These are phyloP conservation scores for Porogramme epimiltina DNA, from an alignment of 1,284 basidiomycete genomes.

Conservation along the genomic window DNA sequence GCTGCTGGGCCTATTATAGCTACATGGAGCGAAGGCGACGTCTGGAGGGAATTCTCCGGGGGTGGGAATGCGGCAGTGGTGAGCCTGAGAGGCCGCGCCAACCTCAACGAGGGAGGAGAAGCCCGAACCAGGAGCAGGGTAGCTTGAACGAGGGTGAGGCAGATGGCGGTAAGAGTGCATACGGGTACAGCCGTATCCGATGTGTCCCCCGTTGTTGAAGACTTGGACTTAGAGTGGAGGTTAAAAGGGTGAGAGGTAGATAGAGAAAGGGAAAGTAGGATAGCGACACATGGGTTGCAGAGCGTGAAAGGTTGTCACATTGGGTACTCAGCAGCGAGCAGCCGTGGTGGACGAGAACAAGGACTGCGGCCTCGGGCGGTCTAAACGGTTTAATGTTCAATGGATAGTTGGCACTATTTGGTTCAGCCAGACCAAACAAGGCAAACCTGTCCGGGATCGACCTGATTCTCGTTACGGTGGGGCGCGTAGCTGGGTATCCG, in stretches of 20 bases:
- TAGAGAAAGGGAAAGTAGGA: slow-evolving; percentile 6
- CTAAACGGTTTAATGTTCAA: too few relatives aligned
- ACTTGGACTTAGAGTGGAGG: slow-evolving; percentile 6
- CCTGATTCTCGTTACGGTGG: too few relatives aligned
- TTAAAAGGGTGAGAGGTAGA: slow-evolving; percentile 4
- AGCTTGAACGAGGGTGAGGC: neutral
- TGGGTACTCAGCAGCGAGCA: slow-evolving; percentile 18
- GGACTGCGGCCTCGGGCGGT: slow-evolving; percentile 1
- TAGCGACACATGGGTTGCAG: slow-evolving; percentile 13
- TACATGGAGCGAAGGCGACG: slow-evolving; percentile 28
- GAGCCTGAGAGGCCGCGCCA: slow-evolving; percentile 51
- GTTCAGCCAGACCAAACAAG: too few relatives aligned
- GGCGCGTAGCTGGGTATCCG: too few relatives aligned
- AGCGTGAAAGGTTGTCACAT: slow-evolving; percentile 8
- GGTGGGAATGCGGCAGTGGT: slow-evolving; percentile 48
- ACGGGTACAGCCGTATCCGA: slow-evolving; percentile 12
- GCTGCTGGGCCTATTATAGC: slow-evolving; percentile 36
- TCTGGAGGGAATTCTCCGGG: slow-evolving; percentile 28
- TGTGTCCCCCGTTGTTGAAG: slow-evolving; percentile 10
- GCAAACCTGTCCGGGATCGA: too few relatives aligned
- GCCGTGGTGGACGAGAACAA: slow-evolving; percentile 21
- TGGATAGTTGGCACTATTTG: too few relatives aligned
- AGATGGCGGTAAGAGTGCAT: neutral
- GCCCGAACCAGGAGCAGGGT: slow-evolving; percentile 36
- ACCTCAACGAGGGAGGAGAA: slow-evolving; percentile 69